Evolutionary conservation across 2,329 filamentous ascomycete genomes (phyloP), one percentile per base, ranked within the genome.

Genomic region (Apiospora aurea): DNA sequence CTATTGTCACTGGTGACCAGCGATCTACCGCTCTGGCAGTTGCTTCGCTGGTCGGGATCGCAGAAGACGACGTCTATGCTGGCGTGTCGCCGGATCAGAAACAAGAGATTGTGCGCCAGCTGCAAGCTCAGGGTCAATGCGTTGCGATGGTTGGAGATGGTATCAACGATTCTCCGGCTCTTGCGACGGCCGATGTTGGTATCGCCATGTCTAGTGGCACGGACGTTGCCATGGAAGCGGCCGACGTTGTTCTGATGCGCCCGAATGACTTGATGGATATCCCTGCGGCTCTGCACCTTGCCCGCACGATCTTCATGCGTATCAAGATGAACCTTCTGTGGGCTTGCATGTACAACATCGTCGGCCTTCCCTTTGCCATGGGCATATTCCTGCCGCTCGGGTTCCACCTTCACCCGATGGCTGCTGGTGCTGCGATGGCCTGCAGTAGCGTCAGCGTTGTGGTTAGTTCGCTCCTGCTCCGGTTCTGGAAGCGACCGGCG

Each of bases 131-230:
- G 69, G 94, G 94, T 73, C 89, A 95, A 77, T 86, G 93, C 69
- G 94, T 98, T 38, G 96, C 94, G 76, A 99, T 99, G 96, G 95
- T 98, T 18, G 95, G 96, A 70, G 96, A 99, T 81, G 96, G 96
- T 57, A 98, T 99, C 88, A 99, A 99, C 82, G 96, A 99, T 84
- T 97, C 95, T 0, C 96, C 96, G 0, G 96, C 96, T 0, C 90
- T 99, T 14, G 96, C 95, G 0, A 97, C 95, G 0, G 95, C 96
- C 14, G 92, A 97, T 76, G 91, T 98, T 41, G 96, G 96, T 75
- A 97, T 99, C 76, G 95, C 95, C 72, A 94, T 99, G 82, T 89
- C 94, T 6, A 95, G 92, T 10, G 96, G 96, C 71, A 98, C 96
- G 0, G 96, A 98, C 80, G 96, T 99, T 1, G 96, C 96, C 69